Evolutionary conservation across 2,329 filamentous ascomycete species (phyloP), one percentile per base, ranked within the genome.

Genomic region (Sporothrix inflata): DNA sequence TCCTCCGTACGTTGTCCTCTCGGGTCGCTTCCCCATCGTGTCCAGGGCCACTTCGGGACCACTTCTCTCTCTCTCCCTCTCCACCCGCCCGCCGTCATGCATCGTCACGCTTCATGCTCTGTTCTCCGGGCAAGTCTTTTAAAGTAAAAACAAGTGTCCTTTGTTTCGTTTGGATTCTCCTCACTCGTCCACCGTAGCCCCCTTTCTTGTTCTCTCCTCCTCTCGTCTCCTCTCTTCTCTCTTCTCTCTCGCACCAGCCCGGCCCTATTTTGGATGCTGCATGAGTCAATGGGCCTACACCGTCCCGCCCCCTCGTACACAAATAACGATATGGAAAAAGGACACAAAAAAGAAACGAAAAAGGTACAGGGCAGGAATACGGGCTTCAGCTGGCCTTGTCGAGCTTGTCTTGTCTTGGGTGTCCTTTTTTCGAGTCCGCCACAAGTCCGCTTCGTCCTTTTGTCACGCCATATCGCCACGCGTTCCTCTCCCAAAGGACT

Each of bases 21-120:
- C 63, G 63, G 42, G 45, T 49, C 16, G 42, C 63, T 66, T 66
- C 42, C 61, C 63, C 63, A 42, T 60, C 16, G 27, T 60, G 53
- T 21, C 47, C 47, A 53, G 51, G 16, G 53, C 53, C 53, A 57
- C 53, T 57, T 34, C n/a, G n/a, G n/a, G n/a, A n/a, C n/a, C n/a
- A n/a, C n/a, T n/a, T n/a, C n/a, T n/a, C n/a, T 49, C 19, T 55
- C 51, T 16, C 21, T 7, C 27, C 11, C 5, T 21, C 51, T 9
- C 51, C 51, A 55, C 51, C 14, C 51, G 51, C 24, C 51, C 12
- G 4, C 12, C 3, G 51, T 7, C 24, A 30, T 30, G 24, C 24
- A 30, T 30, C 24, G 11, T 55, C 47, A 55, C 51, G 47, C n/a
- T 49, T 47, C 19, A 16, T 47, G 42, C 42, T 34, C 30, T 34